Conservation (phyloP, 345 rosid genomes). For the Hibiscus tridactylites region DNA sequence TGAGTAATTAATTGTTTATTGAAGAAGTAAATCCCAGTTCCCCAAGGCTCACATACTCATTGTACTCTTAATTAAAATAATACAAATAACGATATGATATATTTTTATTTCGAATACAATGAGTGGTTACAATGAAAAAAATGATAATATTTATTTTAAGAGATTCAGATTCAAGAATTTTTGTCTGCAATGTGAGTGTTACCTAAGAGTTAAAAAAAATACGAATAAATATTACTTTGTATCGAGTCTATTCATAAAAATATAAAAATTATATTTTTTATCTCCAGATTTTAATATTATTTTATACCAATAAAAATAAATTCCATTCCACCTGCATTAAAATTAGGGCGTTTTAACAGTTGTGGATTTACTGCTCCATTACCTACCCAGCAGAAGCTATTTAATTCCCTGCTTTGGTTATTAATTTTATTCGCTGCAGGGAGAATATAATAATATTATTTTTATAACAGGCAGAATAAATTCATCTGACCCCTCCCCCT, state of each 20-base stretch:
- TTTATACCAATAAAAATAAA: no score
- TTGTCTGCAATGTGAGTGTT: no score
- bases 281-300: background rate
- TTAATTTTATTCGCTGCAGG: background rate
- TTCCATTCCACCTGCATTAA: background rate
- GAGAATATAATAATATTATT: background rate
- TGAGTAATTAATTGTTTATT: no score
- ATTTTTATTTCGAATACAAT: no score
- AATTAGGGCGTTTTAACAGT: background rate
- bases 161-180: no score
- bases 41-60: background rate
- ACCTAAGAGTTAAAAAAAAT: no score
- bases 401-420: background rate
- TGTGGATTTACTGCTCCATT: background rate
- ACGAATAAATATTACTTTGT: no score
- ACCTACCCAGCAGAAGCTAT: background rate
- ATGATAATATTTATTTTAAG: no score
- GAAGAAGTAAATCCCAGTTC: background rate
- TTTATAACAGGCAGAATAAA: background rate
- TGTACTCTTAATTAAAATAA: background rate
- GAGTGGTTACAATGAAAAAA: no score
- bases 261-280: no score
- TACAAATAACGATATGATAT: background rate
- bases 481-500: background rate
- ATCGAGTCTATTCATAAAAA: no score